Evolutionary conservation across 768 basidiomycete genomes (phyloP), one percentile per base, ranked within the genome.

Genomic region (Aureoboletus auriporus): DNA sequence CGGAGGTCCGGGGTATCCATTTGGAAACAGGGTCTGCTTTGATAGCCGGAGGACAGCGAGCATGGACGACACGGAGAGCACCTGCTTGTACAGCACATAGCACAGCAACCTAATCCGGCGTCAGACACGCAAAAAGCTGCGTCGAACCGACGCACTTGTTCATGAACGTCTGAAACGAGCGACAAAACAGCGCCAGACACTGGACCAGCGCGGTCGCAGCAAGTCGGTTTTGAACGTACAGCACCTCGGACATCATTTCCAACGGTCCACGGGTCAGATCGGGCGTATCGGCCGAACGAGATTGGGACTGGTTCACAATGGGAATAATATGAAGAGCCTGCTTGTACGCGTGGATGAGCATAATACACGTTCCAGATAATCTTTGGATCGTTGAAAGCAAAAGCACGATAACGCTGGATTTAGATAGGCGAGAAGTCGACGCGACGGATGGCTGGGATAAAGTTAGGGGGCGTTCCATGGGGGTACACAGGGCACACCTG

Each of bases 21-120:
- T 83, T 4, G 95, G 94, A 62, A 95, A 98, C 26, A 98, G 73
- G 8, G 84, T 77, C 8, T 75, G 75, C 57, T 89, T 90, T 12
- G 82, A 69, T 5, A 75, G 60, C 33, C 79, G 76, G 33, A 83
- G 71, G 26, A 77, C 63, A 29, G 71, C 71, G 16, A 84, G 72
- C 23, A 89, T 63, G 42, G 78, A 75, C 6, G 71, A 51, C 6
- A 79, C 71, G 1, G 80, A 76, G 23, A 80, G 71, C 47, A 86
- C 68, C 16, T 75, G 67, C 0, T 71, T 72, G 52, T 75, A 73
- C 41, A 96, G 69, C 42, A 89, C 58, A 60, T 87, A 78, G 0
- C 83, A 84, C 26, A 94, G 70, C 52, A 93, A 73, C 43, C 88
- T 87, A 51, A 26, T 45, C 11, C n/a, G 10, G 9, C 16, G 27